Conservation (phyloP, 2,329 filamentous ascomycete species). For the Ascochyta koolunga region DNA sequence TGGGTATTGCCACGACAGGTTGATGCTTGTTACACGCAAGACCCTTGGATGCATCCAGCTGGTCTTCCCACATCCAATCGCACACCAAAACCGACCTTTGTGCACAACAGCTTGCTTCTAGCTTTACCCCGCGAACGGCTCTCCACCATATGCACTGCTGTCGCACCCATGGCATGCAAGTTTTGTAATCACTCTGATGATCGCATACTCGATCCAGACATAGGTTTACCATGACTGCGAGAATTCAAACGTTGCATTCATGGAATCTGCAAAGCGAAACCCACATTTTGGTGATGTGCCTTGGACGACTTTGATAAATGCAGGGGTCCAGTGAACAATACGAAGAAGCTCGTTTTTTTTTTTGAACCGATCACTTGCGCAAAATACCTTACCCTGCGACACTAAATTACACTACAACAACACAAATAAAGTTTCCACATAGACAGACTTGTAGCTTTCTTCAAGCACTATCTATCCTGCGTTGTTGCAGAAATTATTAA, state of each 20-base stretch:
- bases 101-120: constrained; percentile 1
- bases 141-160: background rate
- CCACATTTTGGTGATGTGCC: background rate
- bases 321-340: too few species aligned
- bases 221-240: background rate
- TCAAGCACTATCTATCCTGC: too few species aligned
- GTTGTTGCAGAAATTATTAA: too few species aligned
- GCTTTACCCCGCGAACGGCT: constrained; percentile 7
- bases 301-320: too few species aligned
- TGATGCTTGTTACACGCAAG: constrained; percentile 24
- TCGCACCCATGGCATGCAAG: background rate
- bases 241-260: background rate
- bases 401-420: too few species aligned
- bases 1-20: constrained; percentile 5
- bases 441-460: too few species aligned
- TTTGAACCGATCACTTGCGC: too few species aligned
- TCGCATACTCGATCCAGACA: background rate
- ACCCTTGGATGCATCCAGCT: constrained; percentile 8
- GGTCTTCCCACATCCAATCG: constrained; percentile 5
- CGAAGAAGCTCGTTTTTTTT: too few species aligned
- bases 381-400: too few species aligned
- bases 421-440: too few species aligned
- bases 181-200: background rate
- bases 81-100: background rate
- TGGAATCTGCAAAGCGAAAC: background rate